Percentiles rank a stretch among this genome's conserved stretches.
These are phyloP conservation scores for Arthrobotrys sinensis DNA, from an alignment of 2,329 filamentous ascomycete genomes.

Conservation along the genomic window DNA sequence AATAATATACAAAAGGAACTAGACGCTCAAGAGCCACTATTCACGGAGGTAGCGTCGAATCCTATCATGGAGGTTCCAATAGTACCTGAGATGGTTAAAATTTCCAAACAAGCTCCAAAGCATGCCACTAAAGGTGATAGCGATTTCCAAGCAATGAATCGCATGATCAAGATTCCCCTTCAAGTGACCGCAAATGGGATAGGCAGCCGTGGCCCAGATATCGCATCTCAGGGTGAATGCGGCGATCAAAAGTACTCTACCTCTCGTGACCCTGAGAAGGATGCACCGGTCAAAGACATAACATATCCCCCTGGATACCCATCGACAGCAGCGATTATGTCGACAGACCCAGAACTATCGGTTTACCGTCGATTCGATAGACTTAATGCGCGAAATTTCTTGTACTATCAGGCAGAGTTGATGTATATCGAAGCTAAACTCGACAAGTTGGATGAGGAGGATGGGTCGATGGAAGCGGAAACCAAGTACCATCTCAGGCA, in stretches of 20 bases:
- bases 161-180: constrained; percentile 41
- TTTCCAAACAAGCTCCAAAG: background rate
- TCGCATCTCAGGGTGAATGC: background rate
- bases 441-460: constrained; percentile 51
- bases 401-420: constrained; percentile 53
- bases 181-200: background rate
- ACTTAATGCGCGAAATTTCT: constrained; percentile 37
- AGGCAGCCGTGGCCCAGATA: constrained; percentile 11
- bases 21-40: constrained; percentile 18
- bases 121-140: background rate
- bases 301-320: constrained; percentile 52
- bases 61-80: background rate
- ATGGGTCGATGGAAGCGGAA: constrained; percentile 32
- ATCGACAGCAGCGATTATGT: constrained; percentile 52
- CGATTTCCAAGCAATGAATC: constrained; percentile 8
- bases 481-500: constrained; percentile 33
- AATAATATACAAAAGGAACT: constrained; percentile 23
- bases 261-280: constrained; percentile 49
- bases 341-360: constrained; percentile 46
- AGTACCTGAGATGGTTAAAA: background rate
- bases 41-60: no score
- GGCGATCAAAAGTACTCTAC: background rate
- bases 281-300: constrained; percentile 32
- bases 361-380: constrained; percentile 54
- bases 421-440: constrained; percentile 49